phyloP scores from a whole-genome alignment of 768 basidiomycete species.

The Obba rivulosa region DNA sequence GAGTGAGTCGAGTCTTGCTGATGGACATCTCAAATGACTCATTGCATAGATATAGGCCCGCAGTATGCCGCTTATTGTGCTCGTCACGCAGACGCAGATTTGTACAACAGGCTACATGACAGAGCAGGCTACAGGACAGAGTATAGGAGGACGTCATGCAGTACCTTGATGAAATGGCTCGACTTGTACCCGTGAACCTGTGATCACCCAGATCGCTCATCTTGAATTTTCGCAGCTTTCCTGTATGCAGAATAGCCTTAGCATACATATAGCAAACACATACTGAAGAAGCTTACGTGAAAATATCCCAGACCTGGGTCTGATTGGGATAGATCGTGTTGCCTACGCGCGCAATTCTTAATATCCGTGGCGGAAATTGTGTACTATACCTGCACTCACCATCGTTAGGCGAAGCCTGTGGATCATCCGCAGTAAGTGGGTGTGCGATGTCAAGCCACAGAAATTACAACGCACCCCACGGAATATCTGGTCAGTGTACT shows the following conservation, averaged over 20 bases:
- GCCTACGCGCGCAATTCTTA: conserved; percentile 25
- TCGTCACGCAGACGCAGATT: not conserved
- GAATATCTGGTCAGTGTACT: conserved; percentile 49
- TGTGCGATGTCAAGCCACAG: too few relatives aligned
- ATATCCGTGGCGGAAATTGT: not conserved
- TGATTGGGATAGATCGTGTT: conserved; percentile 49
- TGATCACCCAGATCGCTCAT: conserved; percentile 10
- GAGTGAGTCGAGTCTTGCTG: not conserved
- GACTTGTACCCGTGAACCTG: not conserved
- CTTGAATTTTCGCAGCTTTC: conserved; percentile 17
- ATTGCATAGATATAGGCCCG: too few relatives aligned
- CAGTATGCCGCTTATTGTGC: not conserved
- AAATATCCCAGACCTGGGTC: conserved; percentile 45
- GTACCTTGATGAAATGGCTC: too few relatives aligned
- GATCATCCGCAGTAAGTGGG: not conserved
- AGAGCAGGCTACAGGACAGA: too few relatives aligned
- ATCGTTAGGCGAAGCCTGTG: conserved; percentile 49
- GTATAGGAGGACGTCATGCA: too few relatives aligned
- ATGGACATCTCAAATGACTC: too few relatives aligned
- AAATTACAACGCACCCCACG: conserved; percentile 30
- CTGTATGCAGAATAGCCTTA: conserved; percentile 8
- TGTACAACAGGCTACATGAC: not conserved
- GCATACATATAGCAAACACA: too few relatives aligned
- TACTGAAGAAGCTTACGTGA: conserved; percentile 32
- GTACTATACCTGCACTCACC: conserved; percentile 24